Conservation (phyloP, 1,284 basidiomycete species). For the Stygiomarasmius scandens region DNA sequence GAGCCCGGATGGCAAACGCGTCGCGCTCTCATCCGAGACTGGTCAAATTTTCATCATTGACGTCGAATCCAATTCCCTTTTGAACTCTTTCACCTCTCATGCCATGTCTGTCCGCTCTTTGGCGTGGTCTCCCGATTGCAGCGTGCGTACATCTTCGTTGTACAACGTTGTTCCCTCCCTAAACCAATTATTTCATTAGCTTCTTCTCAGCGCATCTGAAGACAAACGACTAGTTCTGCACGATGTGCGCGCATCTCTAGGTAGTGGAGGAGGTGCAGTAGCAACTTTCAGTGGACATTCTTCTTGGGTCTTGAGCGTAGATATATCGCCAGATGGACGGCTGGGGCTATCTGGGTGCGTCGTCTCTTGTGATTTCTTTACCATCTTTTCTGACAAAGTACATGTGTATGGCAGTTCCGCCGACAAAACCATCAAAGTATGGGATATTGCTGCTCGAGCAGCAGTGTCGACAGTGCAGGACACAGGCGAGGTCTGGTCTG, state of each 20-base stretch:
- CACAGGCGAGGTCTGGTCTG: slow-evolving; percentile 82
- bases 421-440: slow-evolving; percentile 84
- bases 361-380: slow-evolving; percentile 1
- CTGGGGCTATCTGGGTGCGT: slow-evolving; percentile 80
- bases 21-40: slow-evolving; percentile 79
- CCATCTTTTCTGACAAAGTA: background rate
- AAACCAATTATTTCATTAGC: slow-evolving; percentile 40
- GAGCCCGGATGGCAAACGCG: slow-evolving; percentile 82
- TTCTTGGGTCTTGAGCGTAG: slow-evolving; percentile 83
- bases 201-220: slow-evolving; percentile 84
- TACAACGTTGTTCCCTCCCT: background rate
- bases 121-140: slow-evolving; percentile 81
- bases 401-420: slow-evolving; percentile 59
- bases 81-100: slow-evolving; percentile 78
- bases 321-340: slow-evolving; percentile 78
- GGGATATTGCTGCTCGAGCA: slow-evolving; percentile 80
- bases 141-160: slow-evolving; percentile 29
- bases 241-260: slow-evolving; percentile 73
- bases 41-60: slow-evolving; percentile 86
- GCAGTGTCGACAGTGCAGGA: slow-evolving; percentile 80
- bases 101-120: slow-evolving; percentile 84
- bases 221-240: slow-evolving; percentile 86
- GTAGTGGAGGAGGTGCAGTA: slow-evolving; percentile 74
- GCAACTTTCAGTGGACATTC: slow-evolving; percentile 83
- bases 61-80: slow-evolving; percentile 62